Evolutionary conservation across 345 rosid genomes (phyloP).

Genomic region (Boechera stricta): DNA sequence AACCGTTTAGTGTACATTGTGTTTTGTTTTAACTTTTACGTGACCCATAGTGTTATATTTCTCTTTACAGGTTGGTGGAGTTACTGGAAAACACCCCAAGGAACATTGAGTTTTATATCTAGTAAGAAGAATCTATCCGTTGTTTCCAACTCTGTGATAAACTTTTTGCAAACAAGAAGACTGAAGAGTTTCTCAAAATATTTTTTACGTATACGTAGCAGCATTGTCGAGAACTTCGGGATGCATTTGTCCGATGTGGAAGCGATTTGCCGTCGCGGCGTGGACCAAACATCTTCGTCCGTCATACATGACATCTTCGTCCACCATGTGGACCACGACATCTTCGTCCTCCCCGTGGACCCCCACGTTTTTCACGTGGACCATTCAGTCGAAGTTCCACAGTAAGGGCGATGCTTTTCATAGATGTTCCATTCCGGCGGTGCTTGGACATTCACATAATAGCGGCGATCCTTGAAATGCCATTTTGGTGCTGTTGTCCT

Average conservation of each 20-base stretch:
- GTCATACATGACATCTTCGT: too few relatives aligned
- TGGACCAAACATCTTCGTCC: too few relatives aligned
- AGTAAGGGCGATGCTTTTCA: slow-evolving; percentile 94
- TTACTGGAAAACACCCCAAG: slow-evolving; percentile 10
- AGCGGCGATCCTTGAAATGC: slow-evolving; percentile 88
- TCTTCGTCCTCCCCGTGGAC: too few relatives aligned
- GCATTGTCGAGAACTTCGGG: slow-evolving; percentile 34
- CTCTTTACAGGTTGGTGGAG: slow-evolving; percentile 24
- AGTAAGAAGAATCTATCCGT: slow-evolving; percentile 24
- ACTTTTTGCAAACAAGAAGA: slow-evolving; percentile 25
- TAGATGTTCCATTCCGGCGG: slow-evolving; percentile 98
- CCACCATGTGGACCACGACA: too few relatives aligned
- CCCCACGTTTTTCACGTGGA: too few relatives aligned
- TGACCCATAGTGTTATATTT: neutral
- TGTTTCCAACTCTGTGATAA: slow-evolving; percentile 30
- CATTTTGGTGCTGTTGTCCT: slow-evolving; percentile 84
- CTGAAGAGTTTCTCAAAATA: slow-evolving; percentile 1
- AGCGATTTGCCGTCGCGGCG: too few relatives aligned
- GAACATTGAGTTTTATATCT: slow-evolving; percentile 24
- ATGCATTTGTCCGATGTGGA: too few relatives aligned
- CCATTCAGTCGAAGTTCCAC: slow-evolving; percentile 69
- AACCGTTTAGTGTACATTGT: neutral
- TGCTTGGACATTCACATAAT: slow-evolving; percentile 94
- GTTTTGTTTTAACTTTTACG: too few relatives aligned
- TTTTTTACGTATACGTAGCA: slow-evolving; percentile 26